Conservation (phyloP, 2,329 filamentous ascomycete genomes). For the Arthrobotrys musiformis region DNA sequence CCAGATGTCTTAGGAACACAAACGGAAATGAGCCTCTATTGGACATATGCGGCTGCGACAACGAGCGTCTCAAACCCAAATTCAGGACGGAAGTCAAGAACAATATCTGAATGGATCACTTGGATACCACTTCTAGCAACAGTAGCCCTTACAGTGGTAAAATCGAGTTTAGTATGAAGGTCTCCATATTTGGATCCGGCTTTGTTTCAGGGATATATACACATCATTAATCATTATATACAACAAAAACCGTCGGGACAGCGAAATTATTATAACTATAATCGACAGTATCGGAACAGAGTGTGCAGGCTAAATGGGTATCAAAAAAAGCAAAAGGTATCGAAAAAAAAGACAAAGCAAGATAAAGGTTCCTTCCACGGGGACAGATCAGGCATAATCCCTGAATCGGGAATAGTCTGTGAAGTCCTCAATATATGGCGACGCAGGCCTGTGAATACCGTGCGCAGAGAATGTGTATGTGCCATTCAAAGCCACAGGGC, state of each 20-base stretch:
- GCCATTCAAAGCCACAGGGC: not conserved
- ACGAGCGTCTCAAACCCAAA: not conserved
- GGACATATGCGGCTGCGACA: conserved; percentile 30
- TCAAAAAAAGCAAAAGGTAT: conserved; percentile 17
- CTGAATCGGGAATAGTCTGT: conserved; percentile 33
- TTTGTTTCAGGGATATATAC: not conserved
- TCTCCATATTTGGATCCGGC: not conserved
- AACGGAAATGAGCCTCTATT: conserved; percentile 38
- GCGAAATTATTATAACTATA: conserved; percentile 2
- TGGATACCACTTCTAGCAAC: not conserved
- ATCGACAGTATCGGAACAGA: conserved; percentile 24
- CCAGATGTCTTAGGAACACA: conserved; percentile 36
- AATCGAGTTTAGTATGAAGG: not conserved
- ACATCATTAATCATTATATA: conserved; percentile 43
- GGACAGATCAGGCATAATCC: conserved; percentile 22
- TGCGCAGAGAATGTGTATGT: not conserved
- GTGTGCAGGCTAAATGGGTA: conserved; percentile 37
- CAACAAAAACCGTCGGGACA: conserved; percentile 1
- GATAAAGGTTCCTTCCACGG: not conserved
- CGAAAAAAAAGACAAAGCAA: conserved; percentile 8
- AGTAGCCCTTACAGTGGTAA: not conserved
- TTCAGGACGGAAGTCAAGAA: not conserved
- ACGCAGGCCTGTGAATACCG: not conserved
- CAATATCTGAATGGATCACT: not conserved
- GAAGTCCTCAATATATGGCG: conserved; percentile 29